Base-by-base conservation (phyloP, 371 early-diverging fungal genomes). In the Zychaea mexicana region DNA sequence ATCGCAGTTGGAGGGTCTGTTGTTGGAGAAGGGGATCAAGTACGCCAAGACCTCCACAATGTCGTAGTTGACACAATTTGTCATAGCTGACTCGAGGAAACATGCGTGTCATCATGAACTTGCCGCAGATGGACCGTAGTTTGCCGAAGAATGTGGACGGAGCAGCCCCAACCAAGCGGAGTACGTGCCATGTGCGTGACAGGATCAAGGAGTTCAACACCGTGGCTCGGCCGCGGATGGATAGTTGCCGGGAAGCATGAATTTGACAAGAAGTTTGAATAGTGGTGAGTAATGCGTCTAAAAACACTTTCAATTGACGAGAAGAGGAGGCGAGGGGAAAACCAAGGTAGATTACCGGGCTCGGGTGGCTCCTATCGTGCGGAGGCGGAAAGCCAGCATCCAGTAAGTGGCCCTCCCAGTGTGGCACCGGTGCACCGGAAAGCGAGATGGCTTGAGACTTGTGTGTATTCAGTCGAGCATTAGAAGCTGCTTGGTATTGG, bases 171-270 rank as follows among this genome's bases (percentile, higher is more conserved):
- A 58, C 39, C 0, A 72, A 32, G 12, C 73, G 63, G 0, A 71
- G 52, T 2, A 70, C 42, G 53, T 77, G 69, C 72, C 77, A 77
- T 1, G 66, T 33, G 2, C 52, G 54, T 8, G 66, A 62, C 17
- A 77, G 64, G 2, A 70, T 46, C 3, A 77, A 30, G 8, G 66
- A 45, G 45, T 69, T 77, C 0, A 68, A 24, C 0, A 71, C 53
- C 5, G 61, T 67, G 3, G 61, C 60, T 1, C 62, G 3, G 7
- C 70, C 73, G 0, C 61, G 52, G 0, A 77, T 55, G 24, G 72
- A 71, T 0, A 77, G 54, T 3, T 36, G 15, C 0, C 71, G 57
- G 0, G 21, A 19, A 1, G 6, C 21, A 15, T 68, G 69, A 0
- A 73, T 24, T 1, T 56, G 9, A 19, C 66, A 46, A 19, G 28